These are phyloP conservation scores for Infundibulicybe gibba DNA, from an alignment of 768 basidiomycete genomes.

Conservation along the genomic window DNA sequence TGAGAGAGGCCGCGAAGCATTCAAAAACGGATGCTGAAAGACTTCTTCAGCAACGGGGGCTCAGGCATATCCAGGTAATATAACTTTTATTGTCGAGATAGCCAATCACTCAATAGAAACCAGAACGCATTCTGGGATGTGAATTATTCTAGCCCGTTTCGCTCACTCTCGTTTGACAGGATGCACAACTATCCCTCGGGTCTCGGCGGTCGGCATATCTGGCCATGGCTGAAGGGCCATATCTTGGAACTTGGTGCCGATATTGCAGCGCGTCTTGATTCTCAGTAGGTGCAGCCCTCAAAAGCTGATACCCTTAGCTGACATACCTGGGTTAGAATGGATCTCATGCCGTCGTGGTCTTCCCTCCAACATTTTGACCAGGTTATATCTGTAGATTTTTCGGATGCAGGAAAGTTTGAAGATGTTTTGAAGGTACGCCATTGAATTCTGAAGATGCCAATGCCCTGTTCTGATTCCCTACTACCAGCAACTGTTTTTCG, in stretches of 20 bases:
- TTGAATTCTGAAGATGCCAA: neutral
- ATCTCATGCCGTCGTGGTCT: constrained; percentile 24
- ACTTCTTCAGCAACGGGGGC: constrained; percentile 12
- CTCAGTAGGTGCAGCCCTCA: constrained; percentile 15
- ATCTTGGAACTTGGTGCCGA: constrained; percentile 10
- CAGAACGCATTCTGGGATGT: constrained; percentile 41
- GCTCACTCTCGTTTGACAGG: constrained; percentile 31
- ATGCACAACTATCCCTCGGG: constrained; percentile 32
- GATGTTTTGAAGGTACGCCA: constrained; percentile 29
- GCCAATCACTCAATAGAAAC: neutral
- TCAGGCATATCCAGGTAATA: constrained; percentile 18
- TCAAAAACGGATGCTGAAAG: constrained; percentile 12
- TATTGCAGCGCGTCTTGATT: constrained; percentile 11
- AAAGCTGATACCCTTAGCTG: neutral
- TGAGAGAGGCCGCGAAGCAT: constrained; percentile 7
- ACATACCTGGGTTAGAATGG: constrained; percentile 10
- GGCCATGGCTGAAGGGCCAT: constrained; percentile 15
- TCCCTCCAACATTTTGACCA: constrained; percentile 24
- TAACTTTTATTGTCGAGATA: constrained; percentile 2
- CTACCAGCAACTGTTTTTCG: constrained; percentile 13
- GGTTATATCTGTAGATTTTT: constrained; percentile 17
- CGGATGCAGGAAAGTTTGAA: constrained; percentile 24
- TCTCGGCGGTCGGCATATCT: constrained; percentile 28
- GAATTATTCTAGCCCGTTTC: constrained; percentile 25
- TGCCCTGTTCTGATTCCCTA: constrained; percentile 1